Base-by-base conservation (phyloP, 805 yeast species). In the Naumovozyma dairenensis region DNA sequence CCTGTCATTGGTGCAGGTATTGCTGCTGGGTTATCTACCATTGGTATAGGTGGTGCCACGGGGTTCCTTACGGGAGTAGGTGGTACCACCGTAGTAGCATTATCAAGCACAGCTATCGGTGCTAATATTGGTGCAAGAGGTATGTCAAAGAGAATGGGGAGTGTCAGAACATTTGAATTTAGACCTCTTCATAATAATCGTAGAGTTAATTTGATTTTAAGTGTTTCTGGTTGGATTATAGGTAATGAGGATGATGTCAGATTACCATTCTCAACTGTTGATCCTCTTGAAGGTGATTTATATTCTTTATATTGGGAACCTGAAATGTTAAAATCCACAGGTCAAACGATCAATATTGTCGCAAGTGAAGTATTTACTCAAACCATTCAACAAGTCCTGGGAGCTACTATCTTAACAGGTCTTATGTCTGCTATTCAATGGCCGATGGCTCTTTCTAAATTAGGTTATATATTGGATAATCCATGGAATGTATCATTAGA, bases 1-100 rank as follows among this genome's bases (percentile, higher is more conserved):
- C 99, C 99, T 0, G 94, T 93, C 2, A 93, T 92, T 49, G 97
- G 97, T 32, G 97, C 97, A 2, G 99, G 99, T 49, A 53, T 92
- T 19, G 98, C 97, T 2, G 97, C 97, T 3, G 99, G 97, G 12
- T 65, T 92, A 26, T 79, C 96, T 1, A 92, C 98, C 0, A 74
- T 89, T 16, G 99, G 99, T 21, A 81, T 93, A 16, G 67, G 83
- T 1, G 97, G 99, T n/a, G 85, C 97, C 0, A 60, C 85, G 12
- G 84, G 93, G 1, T 92, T 92, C 45, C 63, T 92, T 21, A 96
- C 96, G 0, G 97, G 98, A 33, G 83, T 89, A 2, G 98, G 95
- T 21, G 98, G 99, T 31, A 83, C 96, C 6, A 85, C 96, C 0
- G 71, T 86, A 16, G 94, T 92, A 32, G 86, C 98, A 6, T 74